Conservation (phyloP, 108 stramenopile genomes). For the Cylindrotheca fusiformis region DNA sequence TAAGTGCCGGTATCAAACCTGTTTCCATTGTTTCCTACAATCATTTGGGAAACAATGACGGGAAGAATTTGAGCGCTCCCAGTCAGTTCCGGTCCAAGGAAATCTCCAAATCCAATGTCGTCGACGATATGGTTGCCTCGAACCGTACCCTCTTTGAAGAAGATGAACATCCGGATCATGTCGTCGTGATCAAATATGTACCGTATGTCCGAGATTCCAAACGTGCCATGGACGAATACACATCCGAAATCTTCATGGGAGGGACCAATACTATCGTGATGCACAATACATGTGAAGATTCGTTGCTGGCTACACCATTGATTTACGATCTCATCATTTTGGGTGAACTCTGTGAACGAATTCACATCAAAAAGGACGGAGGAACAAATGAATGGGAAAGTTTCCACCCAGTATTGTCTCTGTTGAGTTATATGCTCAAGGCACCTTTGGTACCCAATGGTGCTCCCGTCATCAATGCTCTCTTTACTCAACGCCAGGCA, state of each 20-base stretch:
- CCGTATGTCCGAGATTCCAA: constrained; percentile 98
- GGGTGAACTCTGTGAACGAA: constrained; percentile 91
- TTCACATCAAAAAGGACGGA: constrained; percentile 77
- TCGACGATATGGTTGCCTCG: constrained; percentile 98
- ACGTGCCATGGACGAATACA: constrained; percentile 99
- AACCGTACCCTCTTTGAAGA: constrained; percentile 93
- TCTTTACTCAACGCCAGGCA: constrained; percentile 94
- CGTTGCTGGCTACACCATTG: constrained; percentile 93
- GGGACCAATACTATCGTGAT: constrained; percentile 97
- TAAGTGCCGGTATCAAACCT: constrained; percentile 97
- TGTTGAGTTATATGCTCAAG: constrained; percentile 98
- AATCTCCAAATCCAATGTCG: constrained; percentile 97
- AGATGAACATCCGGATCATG: constrained; percentile 98
- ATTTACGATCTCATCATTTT: constrained; percentile 96
- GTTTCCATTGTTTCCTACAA: constrained; percentile 97
- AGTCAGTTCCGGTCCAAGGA: constrained; percentile 98
- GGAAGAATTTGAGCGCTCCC: constrained; percentile 94
- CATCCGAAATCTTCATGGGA: constrained; percentile 98
- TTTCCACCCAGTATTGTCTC: constrained; percentile 93
- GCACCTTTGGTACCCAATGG: constrained; percentile 96
- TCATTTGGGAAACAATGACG: constrained; percentile 99
- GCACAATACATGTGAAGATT: constrained; percentile 99
- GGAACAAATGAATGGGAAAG: constrained; percentile 67
- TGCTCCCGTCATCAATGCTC: constrained; percentile 96
- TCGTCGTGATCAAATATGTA: constrained; percentile 97